phyloP scores from a whole-genome alignment of 495 filamentous ascomycete species.

The Penicillium chermesinum region DNA sequence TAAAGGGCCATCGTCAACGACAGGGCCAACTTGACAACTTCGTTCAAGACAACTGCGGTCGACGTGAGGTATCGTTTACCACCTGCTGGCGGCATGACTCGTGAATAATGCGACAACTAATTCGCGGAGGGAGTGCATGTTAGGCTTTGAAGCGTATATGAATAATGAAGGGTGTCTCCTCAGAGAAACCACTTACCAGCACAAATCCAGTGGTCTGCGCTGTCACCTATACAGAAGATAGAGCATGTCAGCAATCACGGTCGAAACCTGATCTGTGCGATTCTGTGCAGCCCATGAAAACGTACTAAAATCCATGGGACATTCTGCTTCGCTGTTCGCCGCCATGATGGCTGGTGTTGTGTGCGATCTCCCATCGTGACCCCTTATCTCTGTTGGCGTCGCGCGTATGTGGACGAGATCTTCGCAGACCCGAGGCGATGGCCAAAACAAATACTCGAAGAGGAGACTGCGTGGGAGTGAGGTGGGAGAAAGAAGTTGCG shows the following conservation, averaged over 20 bases:
- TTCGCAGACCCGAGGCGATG: constrained; percentile 3
- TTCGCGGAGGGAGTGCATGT: constrained; percentile 3
- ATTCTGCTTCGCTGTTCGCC: constrained; percentile 71
- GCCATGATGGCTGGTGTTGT: constrained; percentile 33
- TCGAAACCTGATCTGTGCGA: not conserved
- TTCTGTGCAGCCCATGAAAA: not conserved
- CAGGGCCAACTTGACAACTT: constrained; percentile 84
- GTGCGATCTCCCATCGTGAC: constrained; percentile 35
- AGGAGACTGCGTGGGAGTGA: not conserved
- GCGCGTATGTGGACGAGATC: constrained; percentile 10
- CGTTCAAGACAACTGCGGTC: constrained; percentile 90
- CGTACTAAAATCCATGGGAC: constrained; percentile 71
- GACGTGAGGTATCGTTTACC: constrained; percentile 88
- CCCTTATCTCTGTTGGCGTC: not conserved
- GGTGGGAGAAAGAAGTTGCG: constrained; percentile 4
- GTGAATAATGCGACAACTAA: constrained; percentile 89
- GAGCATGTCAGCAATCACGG: constrained; percentile 15
- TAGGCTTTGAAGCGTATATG: constrained; percentile 5
- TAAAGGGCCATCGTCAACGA: constrained; percentile 81
- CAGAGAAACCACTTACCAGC: constrained; percentile 29
- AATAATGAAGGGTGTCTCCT: not conserved
- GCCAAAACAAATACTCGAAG: not conserved
- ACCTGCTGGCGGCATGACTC: constrained; percentile 77
- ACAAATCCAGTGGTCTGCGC: constrained; percentile 38
- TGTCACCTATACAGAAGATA: constrained; percentile 27